Evolutionary conservation across 2,329 filamentous ascomycete genomes (phyloP).

Genomic region (Botrytis galanthina): DNA sequence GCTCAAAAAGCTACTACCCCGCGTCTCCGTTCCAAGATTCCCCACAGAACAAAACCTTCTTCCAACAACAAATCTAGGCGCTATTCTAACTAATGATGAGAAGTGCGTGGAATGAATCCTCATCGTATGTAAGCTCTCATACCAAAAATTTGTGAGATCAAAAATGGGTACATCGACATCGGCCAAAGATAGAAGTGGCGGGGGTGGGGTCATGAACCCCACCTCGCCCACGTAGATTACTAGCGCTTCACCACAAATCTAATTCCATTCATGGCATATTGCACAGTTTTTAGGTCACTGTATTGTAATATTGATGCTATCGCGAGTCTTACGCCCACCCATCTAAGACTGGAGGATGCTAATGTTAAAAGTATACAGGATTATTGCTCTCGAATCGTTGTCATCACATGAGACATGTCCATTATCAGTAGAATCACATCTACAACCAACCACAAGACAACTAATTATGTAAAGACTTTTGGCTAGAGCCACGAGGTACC

Average conservation of each 20-base stretch:
- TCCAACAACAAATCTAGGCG: neutral
- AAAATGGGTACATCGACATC: neutral
- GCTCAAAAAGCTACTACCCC: neutral
- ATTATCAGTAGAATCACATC: neutral
- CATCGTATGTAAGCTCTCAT: neutral
- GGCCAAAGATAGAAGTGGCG: constrained; percentile 1
- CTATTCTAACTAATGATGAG: neutral
- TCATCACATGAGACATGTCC: neutral
- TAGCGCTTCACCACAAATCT: neutral
- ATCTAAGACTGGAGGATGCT: neutral
- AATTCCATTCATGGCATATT: neutral
- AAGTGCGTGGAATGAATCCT: neutral
- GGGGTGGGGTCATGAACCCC: neutral
- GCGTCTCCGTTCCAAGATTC: neutral
- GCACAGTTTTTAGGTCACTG: neutral
- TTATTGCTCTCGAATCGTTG: neutral
- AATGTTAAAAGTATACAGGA: neutral
- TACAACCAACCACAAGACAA: neutral
- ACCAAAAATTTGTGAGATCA: neutral
- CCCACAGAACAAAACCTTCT: neutral
- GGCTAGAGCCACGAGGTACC: neutral
- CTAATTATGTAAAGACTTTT: neutral
- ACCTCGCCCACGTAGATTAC: neutral
- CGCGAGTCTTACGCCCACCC: neutral
- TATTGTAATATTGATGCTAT: neutral